A percentile compares a stretch with the other conserved stretches of the same genome.
Evolutionary conservation across 2,329 filamentous ascomycete genomes (phyloP).

Genomic region (Fusarium albosuccineum): DNA sequence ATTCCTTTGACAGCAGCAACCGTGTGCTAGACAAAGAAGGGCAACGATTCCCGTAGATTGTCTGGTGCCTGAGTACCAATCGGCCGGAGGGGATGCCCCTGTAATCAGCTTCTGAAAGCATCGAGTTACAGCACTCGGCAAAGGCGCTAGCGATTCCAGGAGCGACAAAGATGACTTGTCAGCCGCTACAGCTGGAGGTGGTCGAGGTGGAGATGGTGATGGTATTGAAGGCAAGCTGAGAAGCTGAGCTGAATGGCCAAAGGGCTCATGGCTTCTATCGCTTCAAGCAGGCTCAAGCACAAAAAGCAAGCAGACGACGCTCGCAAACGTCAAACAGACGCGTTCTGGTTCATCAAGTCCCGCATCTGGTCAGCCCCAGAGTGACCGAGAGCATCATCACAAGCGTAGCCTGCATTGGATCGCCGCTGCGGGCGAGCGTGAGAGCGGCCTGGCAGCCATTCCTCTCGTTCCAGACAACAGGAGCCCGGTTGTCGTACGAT

Average conservation of each 20-base stretch:
- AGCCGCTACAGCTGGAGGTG: background rate
- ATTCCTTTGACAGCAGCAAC: background rate
- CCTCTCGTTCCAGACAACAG: slow-evolving; percentile 30
- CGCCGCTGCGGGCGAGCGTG: slow-evolving; percentile 31
- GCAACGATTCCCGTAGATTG: slow-evolving; percentile 10
- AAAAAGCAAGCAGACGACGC: slow-evolving; percentile 26
- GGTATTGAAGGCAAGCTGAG: background rate
- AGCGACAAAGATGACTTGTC: slow-evolving; percentile 18
- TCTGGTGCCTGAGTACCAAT: slow-evolving; percentile 6
- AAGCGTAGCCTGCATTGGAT: slow-evolving; percentile 18
- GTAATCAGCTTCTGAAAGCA: slow-evolving; percentile 32
- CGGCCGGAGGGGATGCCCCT: slow-evolving; percentile 26
- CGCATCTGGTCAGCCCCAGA: background rate
- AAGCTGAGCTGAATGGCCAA: background rate
- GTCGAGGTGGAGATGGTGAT: background rate
- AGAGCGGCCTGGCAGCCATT: slow-evolving; percentile 20
- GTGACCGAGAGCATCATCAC: background rate
- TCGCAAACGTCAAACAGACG: slow-evolving; percentile 3
- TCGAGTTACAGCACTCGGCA: slow-evolving; percentile 31
- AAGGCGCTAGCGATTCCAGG: slow-evolving; percentile 15
- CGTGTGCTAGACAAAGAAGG: background rate
- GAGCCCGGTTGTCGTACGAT: slow-evolving; percentile 18
- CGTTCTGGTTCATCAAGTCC: background rate
- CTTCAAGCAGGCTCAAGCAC: background rate
- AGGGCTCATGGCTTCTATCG: slow-evolving; percentile 1